Conservation (phyloP, 371 early-diverging fungal genomes). For the Rhizopus sp. region DNA sequence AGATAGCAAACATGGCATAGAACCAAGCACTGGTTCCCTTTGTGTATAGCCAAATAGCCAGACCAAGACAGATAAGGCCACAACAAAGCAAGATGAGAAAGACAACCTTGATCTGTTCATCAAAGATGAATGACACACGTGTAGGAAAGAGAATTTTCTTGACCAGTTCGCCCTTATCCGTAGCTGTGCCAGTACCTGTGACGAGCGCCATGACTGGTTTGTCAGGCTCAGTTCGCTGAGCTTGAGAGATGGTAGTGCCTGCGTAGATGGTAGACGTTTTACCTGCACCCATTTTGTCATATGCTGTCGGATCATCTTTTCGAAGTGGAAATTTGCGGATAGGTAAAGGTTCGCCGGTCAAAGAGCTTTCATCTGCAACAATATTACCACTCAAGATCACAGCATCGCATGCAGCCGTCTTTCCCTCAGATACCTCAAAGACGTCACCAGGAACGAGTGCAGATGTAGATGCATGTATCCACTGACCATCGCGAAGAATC, state of each 20-base stretch:
- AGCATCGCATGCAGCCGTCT: conserved; percentile 66
- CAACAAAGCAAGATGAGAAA: conserved; percentile 60
- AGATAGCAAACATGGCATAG: conserved; percentile 72
- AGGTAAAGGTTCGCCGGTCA: conserved; percentile 67
- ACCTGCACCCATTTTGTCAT: conserved; percentile 46
- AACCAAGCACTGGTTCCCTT: conserved; percentile 57
- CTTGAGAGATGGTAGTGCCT: conserved; percentile 54
- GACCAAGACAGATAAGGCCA: conserved; percentile 54
- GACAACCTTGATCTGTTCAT: conserved; percentile 70
- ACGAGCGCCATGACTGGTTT: conserved; percentile 60
- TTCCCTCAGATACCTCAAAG: conserved; percentile 54
- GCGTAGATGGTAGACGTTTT: conserved; percentile 60
- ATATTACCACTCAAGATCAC: conserved; percentile 69
- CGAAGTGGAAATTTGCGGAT: conserved; percentile 61
- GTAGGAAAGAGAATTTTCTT: conserved; percentile 74
- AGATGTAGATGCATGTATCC: conserved; percentile 50
- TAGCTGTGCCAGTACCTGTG: conserved; percentile 71
- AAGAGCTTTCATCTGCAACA: conserved; percentile 70
- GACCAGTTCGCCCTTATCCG: conserved; percentile 76
- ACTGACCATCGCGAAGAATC: conserved; percentile 54
- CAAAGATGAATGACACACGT: conserved; percentile 64
- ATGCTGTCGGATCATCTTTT: conserved; percentile 28
- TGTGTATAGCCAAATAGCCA: conserved; percentile 56
- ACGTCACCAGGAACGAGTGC: conserved; percentile 76
- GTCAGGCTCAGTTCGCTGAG: conserved; percentile 34